These are phyloP conservation scores for Salvia sclarea DNA, from an alignment of 305 asterid genomes.

Conservation along the genomic window DNA sequence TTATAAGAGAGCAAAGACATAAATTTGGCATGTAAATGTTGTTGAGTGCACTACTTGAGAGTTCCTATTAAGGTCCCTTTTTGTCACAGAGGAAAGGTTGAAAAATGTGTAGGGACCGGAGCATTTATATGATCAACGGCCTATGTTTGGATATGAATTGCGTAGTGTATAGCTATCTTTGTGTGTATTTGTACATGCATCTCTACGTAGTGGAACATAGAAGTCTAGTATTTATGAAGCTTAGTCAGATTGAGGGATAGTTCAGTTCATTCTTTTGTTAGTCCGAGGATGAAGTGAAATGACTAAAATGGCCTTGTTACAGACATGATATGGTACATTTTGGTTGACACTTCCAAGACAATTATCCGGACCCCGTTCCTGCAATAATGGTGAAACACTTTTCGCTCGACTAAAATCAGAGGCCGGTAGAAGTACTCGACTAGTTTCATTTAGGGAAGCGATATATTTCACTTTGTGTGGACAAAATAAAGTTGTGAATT, in stretches of 20 bases:
- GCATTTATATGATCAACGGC: background rate
- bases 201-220: no score
- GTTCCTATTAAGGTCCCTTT: background rate
- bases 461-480: slow-evolving; percentile 26
- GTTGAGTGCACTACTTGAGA: background rate
- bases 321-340: background rate
- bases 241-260: background rate
- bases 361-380: background rate
- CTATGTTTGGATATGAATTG: background rate
- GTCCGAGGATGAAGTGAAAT: background rate
- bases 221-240: no score
- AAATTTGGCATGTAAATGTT: slow-evolving; percentile 7
- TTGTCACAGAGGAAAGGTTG: background rate
- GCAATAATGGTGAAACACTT: background rate
- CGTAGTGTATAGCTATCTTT: background rate
- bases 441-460: slow-evolving; percentile 17
- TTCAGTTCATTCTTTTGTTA: background rate
- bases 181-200: background rate
- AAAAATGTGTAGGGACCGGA: no score
- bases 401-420: background rate
- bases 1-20: background rate
- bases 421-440: background rate
- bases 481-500: slow-evolving; percentile 23
- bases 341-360: background rate
- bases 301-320: background rate